A percentile compares a stretch with the other conserved stretches of the same genome.
These are phyloP conservation scores for Pachyrhizus erosus DNA, from an alignment of 306 rosid species.

Conservation along the genomic window DNA sequence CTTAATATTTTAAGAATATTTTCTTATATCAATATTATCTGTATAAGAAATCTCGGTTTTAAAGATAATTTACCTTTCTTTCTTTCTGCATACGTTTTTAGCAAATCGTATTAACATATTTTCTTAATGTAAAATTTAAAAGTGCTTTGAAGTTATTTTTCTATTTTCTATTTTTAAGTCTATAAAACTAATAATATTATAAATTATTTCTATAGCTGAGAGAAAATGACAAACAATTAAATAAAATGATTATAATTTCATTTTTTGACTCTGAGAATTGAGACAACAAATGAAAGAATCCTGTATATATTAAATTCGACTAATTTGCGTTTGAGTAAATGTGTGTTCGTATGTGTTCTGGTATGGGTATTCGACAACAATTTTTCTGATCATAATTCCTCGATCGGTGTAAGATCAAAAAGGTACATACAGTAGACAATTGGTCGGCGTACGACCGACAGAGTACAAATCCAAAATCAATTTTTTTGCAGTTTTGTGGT, in stretches of 20 bases:
- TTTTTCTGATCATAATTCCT: too few species aligned
- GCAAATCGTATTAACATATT: background rate
- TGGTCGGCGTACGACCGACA: too few species aligned
- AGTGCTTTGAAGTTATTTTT: background rate
- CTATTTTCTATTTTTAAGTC: too few species aligned
- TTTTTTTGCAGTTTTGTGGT: too few species aligned
- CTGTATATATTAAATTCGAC: background rate
- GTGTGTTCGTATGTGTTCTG: too few species aligned
- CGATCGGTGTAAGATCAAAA: too few species aligned
- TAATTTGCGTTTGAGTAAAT: background rate
- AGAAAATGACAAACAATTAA: background rate
- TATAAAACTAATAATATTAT: too few species aligned
- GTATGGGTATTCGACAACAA: too few species aligned
- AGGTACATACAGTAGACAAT: too few species aligned
- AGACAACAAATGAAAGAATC: background rate
- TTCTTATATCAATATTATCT: background rate
- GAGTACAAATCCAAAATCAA: too few species aligned
- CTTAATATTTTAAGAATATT: background rate
- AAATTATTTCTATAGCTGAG: background rate
- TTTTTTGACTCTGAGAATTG: background rate
- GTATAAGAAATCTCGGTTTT: too few species aligned
- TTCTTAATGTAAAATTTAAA: background rate
- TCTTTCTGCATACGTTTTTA: background rate
- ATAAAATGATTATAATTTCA: too few species aligned
- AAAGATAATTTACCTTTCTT: background rate